Evolutionary conservation across 305 asterid genomes (phyloP), one percentile per base, ranked within the genome.

Genomic region (Withania somnifera): DNA sequence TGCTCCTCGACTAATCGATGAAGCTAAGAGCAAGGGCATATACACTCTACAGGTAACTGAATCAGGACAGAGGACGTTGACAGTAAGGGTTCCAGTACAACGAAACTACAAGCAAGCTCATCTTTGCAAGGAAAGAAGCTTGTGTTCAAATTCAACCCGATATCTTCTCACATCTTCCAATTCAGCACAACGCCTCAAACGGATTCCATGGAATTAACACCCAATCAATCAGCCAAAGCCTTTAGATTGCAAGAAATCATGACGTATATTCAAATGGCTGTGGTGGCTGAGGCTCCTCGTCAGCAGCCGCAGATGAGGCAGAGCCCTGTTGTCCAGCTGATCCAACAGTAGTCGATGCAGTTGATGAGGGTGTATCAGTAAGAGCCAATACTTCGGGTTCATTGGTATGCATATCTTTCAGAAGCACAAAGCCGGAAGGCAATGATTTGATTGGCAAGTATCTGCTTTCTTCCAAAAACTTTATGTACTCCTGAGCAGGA

Each of bases 221-320:
- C 51, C 51, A 32, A 20, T 32, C 57, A 71, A 19, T 47, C 42
- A 47, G 22, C 56, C 13, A 13, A 50, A 82, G 14, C 47, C 61
- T 63, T 34, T 54, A 4, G 1, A 15, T n/a, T 34, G 69, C 11
- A 34, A 34, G 7, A 56, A 75, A 87, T 87, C 86, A 95, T 1
- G 98, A 73, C 1, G 94, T 84, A 87, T 96, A 96, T 83, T 93
- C 97, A 85, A 94, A 96, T 11, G 98, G 89, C 81, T 91, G 98
- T 2, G 98, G 98, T 17, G 99, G 98, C 56, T 90, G 94, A 38
- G 98, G 98, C 83, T 97, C 99, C 58, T 97, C 97, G 32, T 96
- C 99, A 9, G 92, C 98, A 11, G 98, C 89, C 95, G 94, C 95
- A 20, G 98, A 90, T 0, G 97, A 83, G 85, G 91, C 88, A 9